Evolutionary conservation across 2,329 filamentous ascomycete genomes (phyloP).

Genomic region (Aspergillus caelatus): DNA sequence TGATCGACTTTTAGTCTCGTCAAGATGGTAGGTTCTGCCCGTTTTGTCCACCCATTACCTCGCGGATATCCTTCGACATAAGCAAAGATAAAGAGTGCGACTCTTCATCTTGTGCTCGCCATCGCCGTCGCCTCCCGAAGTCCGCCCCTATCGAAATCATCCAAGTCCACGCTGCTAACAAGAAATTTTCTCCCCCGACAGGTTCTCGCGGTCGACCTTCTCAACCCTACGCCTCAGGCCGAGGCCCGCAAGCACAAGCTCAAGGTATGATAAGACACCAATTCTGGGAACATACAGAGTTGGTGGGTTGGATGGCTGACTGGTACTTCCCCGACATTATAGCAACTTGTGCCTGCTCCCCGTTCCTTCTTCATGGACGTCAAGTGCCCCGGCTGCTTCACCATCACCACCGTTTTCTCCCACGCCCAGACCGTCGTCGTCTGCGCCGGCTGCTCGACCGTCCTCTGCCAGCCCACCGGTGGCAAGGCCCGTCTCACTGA

Average conservation of each 20-base stretch:
- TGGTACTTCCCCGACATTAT: constrained; percentile 8
- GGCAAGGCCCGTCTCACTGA: constrained; percentile 98
- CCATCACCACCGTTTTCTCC: constrained; percentile 99
- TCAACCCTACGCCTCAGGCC: constrained; percentile 96
- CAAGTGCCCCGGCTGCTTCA: constrained; percentile 99
- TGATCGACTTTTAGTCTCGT: constrained; percentile 45
- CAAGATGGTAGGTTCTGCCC: constrained; percentile 46
- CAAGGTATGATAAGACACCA: constrained; percentile 69
- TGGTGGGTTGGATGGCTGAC: constrained; percentile 11
- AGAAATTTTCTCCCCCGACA: constrained; percentile 44
- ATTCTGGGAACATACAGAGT: not conserved
- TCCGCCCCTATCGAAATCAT: not conserved
- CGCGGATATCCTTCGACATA: constrained; percentile 5
- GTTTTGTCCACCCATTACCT: constrained; percentile 11
- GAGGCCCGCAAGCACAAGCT: constrained; percentile 99
- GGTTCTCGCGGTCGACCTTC: constrained; percentile 99
- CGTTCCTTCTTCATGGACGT: constrained; percentile 99
- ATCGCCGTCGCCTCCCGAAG: constrained; percentile 18
- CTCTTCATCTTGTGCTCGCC: constrained; percentile 13
- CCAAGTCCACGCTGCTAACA: constrained; percentile 22
- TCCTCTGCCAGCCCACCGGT: constrained; percentile 99
- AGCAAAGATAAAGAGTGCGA: not conserved
- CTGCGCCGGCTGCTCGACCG: constrained; percentile 99
- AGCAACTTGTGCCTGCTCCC: constrained; percentile 93
- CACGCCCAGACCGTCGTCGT: constrained; percentile 99